These are phyloP conservation scores for Acacia confusa DNA, from an alignment of 306 rosid species.

Conservation along the genomic window DNA sequence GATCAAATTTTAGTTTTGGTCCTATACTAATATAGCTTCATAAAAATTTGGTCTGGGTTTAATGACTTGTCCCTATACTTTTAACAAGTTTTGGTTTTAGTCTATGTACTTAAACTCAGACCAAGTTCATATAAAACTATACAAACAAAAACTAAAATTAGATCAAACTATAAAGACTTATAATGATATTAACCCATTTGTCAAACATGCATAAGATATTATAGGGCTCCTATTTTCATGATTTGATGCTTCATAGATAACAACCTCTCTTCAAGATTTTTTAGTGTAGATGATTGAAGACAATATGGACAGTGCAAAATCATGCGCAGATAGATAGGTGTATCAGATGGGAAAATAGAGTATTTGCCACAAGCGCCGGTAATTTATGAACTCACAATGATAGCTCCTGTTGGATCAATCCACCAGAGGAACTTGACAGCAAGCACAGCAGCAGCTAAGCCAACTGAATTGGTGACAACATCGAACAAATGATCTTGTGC, in stretches of 20 bases:
- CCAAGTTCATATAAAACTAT: too few species aligned
- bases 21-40: too few species aligned
- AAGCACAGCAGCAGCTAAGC: conserved; percentile 76
- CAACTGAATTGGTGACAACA: conserved; percentile 79
- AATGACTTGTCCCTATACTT: too few species aligned
- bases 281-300: not conserved
- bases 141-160: too few species aligned
- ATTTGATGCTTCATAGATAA: not conserved
- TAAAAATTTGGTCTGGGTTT: too few species aligned
- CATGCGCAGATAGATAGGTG: not conserved
- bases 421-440: conserved; percentile 64
- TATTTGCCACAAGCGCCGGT: not conserved
- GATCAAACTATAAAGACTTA: too few species aligned
- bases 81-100: too few species aligned
- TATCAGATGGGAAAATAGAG: not conserved
- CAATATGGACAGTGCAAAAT: not conserved
- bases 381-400: conserved; percentile 56
- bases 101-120: too few species aligned
- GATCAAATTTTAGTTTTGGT: too few species aligned
- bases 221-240: not conserved
- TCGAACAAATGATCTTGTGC: conserved; percentile 82
- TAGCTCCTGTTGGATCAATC: conserved; percentile 86
- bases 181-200: not conserved
- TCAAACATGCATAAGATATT: not conserved
- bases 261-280: not conserved